A percentile compares a stretch with the other conserved stretches of the same genome.
These are phyloP conservation scores for Lachancea quebecensis DNA, from an alignment of 805 yeast species.

Conservation along the genomic window DNA sequence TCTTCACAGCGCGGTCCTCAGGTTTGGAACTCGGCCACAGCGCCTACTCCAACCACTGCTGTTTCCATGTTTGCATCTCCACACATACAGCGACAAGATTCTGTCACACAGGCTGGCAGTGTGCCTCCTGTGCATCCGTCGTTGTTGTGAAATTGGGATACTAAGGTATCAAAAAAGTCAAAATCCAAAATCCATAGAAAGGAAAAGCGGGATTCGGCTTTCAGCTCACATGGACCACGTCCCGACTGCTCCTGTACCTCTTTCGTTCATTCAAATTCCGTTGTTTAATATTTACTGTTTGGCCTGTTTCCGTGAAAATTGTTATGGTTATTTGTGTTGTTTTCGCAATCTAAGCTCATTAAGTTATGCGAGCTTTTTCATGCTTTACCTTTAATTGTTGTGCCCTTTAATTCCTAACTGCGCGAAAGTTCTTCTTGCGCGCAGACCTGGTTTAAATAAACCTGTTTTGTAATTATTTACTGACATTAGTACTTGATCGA, in stretches of 20 bases:
- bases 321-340: not conserved
- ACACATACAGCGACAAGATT: constrained; percentile 4
- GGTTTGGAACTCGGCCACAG: constrained; percentile 3
- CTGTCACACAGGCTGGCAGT: constrained; percentile 3
- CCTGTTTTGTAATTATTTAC: not conserved
- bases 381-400: not conserved
- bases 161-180: no score
- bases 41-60: not conserved
- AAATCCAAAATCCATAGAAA: no score
- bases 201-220: no score
- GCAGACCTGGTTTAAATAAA: not conserved
- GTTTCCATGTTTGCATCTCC: constrained; percentile 4
- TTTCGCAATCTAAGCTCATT: not conserved
- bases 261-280: no score
- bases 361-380: not conserved
- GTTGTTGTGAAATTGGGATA: constrained; percentile 5
- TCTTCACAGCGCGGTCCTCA: not conserved
- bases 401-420: not conserved
- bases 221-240: no score
- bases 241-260: no score
- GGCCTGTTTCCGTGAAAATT: not conserved
- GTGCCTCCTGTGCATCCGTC: constrained; percentile 21
- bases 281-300: not conserved
- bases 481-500: no score
- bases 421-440: not conserved